Evolutionary conservation across 176 grass and related monocot species (phyloP), one percentile per base, ranked within the genome.

Genomic region (Microstegium vimineum): DNA sequence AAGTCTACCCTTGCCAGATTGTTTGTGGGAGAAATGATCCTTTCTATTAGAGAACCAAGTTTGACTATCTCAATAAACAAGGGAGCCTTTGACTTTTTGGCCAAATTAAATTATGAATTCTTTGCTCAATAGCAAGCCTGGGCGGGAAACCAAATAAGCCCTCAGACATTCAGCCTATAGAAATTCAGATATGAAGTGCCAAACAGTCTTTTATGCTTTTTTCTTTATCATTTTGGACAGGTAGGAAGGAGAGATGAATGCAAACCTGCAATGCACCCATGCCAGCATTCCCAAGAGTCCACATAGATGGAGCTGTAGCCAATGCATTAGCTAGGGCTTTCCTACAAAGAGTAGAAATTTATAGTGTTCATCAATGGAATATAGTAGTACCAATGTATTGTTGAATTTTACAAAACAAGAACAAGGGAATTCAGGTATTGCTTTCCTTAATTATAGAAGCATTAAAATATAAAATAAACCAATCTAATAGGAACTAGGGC

Each of bases 271-370:
- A 88, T 23, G 95, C 93, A 35, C 95, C 92, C 95, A 98, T 98
- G 84, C 95, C 95, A 78, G 92, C 93, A 82, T 98, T 95, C 35
- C 95, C 95, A 16, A 95, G 89, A 82, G 80, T 95, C 95, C 95
- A 98, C 90, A 98, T 98, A 42, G 95, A 98, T 40, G 95, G 95
- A 84, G 95, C 95, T 54, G 87, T 87, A 64, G 95, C 95, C 66
- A 98, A 85, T 26, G 95, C 95, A 76, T 98, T 98, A 84, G 92
- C 95, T 28, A 98, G 87, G 83, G 92, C 95, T 98, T 98, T 93
- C 92, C 95, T 98, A 72, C 68, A 92, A 87, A 78, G 57, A 83
- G 31, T 62, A 74, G 52, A 56, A 83, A 79, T 30, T 82, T 17
- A 76, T 23, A 83, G 57, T 63, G 2, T 34, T 76, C 33, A 85